Percentiles rank a stretch among this genome's conserved stretches.
These are phyloP conservation scores for Begonia loranthoides DNA, from an alignment of 306 rosid species.

Conservation along the genomic window DNA sequence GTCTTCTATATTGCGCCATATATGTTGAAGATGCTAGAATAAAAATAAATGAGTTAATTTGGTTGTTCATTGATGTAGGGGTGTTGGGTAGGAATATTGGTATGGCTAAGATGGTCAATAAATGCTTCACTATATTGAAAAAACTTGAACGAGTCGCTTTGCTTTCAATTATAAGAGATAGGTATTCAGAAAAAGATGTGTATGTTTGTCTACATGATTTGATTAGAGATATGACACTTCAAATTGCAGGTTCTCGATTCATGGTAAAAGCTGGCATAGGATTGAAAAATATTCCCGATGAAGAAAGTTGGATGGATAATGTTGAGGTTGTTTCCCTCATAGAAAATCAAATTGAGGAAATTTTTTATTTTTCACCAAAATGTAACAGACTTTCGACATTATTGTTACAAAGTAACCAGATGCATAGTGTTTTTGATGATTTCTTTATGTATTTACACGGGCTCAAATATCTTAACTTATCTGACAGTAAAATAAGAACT, in stretches of 20 bases:
- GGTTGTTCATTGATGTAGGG: slow-evolving; percentile 10
- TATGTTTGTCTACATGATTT: slow-evolving; percentile 8
- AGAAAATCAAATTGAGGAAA: background rate
- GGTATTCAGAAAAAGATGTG: background rate
- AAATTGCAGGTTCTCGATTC: background rate
- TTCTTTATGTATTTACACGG: background rate
- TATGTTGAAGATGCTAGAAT: slow-evolving; percentile 14
- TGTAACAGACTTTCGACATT: background rate
- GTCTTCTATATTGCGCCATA: slow-evolving; percentile 13
- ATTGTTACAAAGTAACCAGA: background rate
- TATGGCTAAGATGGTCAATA: background rate
- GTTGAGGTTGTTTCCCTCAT: background rate
- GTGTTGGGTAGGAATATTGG: slow-evolving; percentile 8
- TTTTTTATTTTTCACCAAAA: background rate
- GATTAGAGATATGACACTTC: slow-evolving; percentile 5
- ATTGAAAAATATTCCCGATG: background rate
- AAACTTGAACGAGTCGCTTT: slow-evolving; percentile 6
- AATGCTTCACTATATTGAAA: slow-evolving; percentile 4
- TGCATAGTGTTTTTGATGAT: background rate
- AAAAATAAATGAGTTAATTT: slow-evolving; percentile 6
- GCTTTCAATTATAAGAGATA: background rate
- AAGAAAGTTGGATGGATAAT: background rate
- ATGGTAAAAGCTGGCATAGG: background rate
- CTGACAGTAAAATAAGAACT: background rate
- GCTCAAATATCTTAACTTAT: background rate